Conservation (phyloP, 2,329 filamentous ascomycete species). For the Beauveria asiatica region DNA sequence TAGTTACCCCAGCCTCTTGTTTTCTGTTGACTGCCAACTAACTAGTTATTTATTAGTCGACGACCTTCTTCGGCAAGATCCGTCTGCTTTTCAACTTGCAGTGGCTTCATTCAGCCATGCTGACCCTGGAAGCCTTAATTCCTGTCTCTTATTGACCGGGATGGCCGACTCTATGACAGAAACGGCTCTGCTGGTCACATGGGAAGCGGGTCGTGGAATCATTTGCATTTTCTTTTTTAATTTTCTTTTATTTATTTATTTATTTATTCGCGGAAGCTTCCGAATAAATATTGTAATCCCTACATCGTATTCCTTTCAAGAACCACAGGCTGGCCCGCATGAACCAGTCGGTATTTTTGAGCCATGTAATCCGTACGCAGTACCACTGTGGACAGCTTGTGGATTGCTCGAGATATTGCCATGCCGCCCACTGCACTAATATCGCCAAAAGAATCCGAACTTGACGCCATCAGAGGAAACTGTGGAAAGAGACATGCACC, state of each 20-base stretch:
- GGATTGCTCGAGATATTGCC: not conserved
- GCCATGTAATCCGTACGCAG: too few relatives aligned
- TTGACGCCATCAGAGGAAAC: not conserved
- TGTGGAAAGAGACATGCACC: not conserved
- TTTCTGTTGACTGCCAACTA: not conserved
- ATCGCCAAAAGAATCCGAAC: not conserved
- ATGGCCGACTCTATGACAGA: not conserved
- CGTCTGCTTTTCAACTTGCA: not conserved
- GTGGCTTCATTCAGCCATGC: not conserved
- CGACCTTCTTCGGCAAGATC: not conserved
- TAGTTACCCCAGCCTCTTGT: not conserved
- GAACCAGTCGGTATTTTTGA: not conserved
- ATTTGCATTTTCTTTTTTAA: not conserved
- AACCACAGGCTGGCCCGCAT: not conserved
- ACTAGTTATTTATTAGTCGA: not conserved
- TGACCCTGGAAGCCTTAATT: not conserved
- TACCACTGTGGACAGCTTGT: not conserved
- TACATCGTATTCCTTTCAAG: not conserved
- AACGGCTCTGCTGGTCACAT: not conserved
- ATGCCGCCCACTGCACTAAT: not conserved
- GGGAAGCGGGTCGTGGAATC: not conserved
- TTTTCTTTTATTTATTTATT: too few relatives aligned
- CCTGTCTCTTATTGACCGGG: not conserved
- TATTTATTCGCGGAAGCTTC: not conserved
- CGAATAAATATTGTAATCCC: not conserved